Evolutionary conservation across 2,329 filamentous ascomycete genomes (phyloP).

Genomic region (Sordariomycetes sp.): DNA sequence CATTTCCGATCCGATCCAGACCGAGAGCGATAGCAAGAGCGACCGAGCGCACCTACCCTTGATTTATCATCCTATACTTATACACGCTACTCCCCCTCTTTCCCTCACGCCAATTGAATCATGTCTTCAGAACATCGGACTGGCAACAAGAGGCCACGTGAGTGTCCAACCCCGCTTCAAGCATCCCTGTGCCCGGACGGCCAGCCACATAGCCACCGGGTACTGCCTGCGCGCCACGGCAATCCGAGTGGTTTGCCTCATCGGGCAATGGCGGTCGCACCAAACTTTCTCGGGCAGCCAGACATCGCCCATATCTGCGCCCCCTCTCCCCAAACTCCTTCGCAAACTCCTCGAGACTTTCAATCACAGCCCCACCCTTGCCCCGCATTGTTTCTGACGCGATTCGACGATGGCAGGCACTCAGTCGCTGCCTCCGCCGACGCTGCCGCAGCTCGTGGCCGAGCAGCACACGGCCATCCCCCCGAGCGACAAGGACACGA

Average conservation of each 20-base stretch:
- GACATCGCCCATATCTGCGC: background rate
- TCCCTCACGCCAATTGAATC: background rate
- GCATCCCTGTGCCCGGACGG: background rate
- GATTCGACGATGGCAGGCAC: conserved; percentile 48
- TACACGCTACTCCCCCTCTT: background rate
- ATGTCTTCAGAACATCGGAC: conserved; percentile 21
- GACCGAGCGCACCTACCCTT: background rate
- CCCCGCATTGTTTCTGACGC: background rate
- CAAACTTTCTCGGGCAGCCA: background rate
- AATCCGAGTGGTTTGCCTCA: too few species aligned
- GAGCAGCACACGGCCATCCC: conserved; percentile 85
- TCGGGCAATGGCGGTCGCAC: background rate
- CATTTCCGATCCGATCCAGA: background rate
- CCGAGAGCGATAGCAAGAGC: background rate
- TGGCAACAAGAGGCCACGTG: conserved; percentile 32
- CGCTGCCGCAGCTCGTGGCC: conserved; percentile 82
- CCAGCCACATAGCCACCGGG: background rate
- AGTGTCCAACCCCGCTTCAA: conserved; percentile 10
- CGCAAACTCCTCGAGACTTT: background rate
- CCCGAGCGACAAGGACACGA: conserved; percentile 77
- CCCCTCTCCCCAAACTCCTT: background rate
- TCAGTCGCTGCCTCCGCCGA: conserved; percentile 86
- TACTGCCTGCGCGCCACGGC: too few species aligned
- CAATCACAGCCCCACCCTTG: background rate
- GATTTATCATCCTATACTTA: background rate